phyloP scores from a whole-genome alignment of 768 basidiomycete genomes.

The Boletus sensibilis region DNA sequence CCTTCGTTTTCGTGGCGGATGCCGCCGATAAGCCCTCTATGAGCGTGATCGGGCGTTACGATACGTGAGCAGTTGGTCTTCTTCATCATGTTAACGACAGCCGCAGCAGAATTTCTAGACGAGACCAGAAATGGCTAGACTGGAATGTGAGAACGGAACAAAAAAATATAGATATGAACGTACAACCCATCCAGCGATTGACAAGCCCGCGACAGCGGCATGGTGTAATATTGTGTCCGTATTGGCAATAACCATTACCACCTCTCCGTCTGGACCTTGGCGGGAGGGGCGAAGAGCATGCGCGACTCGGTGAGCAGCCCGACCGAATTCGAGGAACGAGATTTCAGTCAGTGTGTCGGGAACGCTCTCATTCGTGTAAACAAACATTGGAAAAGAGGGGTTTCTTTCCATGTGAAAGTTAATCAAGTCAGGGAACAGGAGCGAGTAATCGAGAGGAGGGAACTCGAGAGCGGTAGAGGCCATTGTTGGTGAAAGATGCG shows the following conservation, averaged over 20 bases:
- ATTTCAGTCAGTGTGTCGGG: constrained; percentile 17
- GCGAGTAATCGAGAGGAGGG: constrained; percentile 27
- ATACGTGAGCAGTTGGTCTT: constrained; percentile 22
- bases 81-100: constrained; percentile 29
- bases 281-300: constrained; percentile 39
- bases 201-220: constrained; percentile 34
- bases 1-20: not conserved
- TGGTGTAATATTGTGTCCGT: constrained; percentile 37
- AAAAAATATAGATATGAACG: constrained; percentile 27
- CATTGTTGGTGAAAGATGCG: constrained; percentile 4
- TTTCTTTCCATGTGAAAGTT: constrained; percentile 28
- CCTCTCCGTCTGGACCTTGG: constrained; percentile 16
- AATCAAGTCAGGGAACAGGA: constrained; percentile 25
- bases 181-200: constrained; percentile 40
- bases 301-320: constrained; percentile 36
- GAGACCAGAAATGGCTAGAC: constrained; percentile 38
- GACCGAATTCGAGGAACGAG: constrained; percentile 29
- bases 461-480: not conserved
- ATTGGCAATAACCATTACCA: constrained; percentile 26
- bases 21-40: constrained; percentile 14
- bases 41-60: constrained; percentile 18
- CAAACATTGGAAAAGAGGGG: constrained; percentile 21
- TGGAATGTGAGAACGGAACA: constrained; percentile 19
- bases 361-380: constrained; percentile 14
- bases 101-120: constrained; percentile 43